Evolutionary conservation across 352 stramenopile species (phyloP), one percentile per base, ranked within the genome.

Genomic region (Phytophthora constricta): DNA sequence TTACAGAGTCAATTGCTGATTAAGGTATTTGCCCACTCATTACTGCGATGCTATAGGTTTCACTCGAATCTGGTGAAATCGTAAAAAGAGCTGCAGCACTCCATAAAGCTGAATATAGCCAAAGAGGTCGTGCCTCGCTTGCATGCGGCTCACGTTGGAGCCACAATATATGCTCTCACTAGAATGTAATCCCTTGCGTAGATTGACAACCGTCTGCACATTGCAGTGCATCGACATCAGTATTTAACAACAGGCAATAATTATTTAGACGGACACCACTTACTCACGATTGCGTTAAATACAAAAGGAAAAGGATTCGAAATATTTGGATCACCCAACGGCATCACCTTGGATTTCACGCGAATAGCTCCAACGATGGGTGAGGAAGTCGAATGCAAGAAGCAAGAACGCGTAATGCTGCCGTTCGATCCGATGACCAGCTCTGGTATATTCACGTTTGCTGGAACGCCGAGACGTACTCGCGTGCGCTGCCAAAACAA

Each of bases 231-330:
- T 11, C 31, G 13, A 37, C 31, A 37, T 37, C 31, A 37, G 31
- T 14, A 4, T 10, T 49, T 14, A 52, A 14, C 11, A 23, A 17
- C 3, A 26, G 22, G 5, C 26, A 42, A 5, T 34, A 62, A 48
- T 3, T 11, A 25, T 16, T 5, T 22, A 16, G 14, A 10, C 3
- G n/a, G 0, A 10, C 5, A 16, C 4, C 37, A 62, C 68, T 25
- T 66, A 93, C 84, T 69, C 13, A 91, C 31, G 22, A 90, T 67
- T 10, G 82, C 75, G 23, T 89, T 81, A 46, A 93, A 93, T 27
- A 76, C 75, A 57, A 91, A 93, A 23, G 84, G 82, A 43, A 93
- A 86, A 4, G 72, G 66, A 53, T 90, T 88, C 2, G 63, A 14
- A 0, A 82, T 52, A 16, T 58, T 54, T 2, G 81, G 70, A 16